phyloP scores from a whole-genome alignment of 352 stramenopile genomes.

The Globisporangium parvum region DNA sequence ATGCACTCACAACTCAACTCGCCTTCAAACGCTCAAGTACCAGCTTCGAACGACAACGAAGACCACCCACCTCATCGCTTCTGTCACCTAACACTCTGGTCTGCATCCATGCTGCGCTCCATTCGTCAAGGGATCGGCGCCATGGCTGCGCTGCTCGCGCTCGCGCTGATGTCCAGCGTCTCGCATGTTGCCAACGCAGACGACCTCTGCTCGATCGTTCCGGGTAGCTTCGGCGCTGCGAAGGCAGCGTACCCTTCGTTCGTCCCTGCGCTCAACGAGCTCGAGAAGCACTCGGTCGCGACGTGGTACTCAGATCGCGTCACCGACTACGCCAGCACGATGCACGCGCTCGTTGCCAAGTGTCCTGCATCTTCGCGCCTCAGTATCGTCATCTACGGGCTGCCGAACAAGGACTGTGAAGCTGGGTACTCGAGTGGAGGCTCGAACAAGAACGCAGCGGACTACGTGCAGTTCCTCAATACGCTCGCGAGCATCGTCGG shows the following conservation, averaged over 20 bases:
- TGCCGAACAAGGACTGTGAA: conserved; percentile 73
- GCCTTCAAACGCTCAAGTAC: neutral
- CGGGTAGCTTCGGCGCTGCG: conserved; percentile 30
- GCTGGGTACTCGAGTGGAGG: conserved; percentile 37
- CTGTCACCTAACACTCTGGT: too few species aligned
- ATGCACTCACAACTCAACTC: too few species aligned
- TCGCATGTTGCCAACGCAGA: neutral
- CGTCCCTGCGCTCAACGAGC: conserved; percentile 25
- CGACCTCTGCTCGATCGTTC: conserved; percentile 4
- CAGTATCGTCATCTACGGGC: conserved; percentile 60
- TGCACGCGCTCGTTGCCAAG: conserved; percentile 23
- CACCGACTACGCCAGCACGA: conserved; percentile 29
- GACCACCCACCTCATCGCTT: neutral
- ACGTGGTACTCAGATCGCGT: conserved; percentile 67
- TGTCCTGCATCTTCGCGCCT: conserved; percentile 37
- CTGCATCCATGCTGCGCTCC: neutral
- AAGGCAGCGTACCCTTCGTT: conserved; percentile 37
- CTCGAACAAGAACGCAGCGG: conserved; percentile 26
- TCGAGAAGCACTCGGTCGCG: conserved; percentile 50
- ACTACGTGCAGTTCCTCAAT: conserved; percentile 49
- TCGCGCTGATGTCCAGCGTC: neutral
- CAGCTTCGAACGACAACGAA: neutral
- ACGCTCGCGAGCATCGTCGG: conserved; percentile 38
- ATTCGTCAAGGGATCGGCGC: neutral
- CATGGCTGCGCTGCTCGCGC: neutral